Conservation (phyloP, 2,329 filamentous ascomycete species). For the Karstenula rhodostoma region DNA sequence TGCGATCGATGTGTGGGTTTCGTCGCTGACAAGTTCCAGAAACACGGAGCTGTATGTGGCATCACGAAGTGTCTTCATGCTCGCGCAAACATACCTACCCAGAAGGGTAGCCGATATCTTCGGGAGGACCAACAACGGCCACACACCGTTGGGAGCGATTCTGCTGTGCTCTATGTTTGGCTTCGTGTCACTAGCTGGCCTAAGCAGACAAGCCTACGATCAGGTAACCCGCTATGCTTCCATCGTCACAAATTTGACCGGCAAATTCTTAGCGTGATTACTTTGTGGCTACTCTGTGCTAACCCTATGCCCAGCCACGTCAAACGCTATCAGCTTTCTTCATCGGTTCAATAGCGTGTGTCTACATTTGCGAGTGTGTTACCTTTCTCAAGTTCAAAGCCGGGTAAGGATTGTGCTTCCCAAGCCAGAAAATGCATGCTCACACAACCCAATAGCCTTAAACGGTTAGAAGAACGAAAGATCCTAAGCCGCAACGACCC, state of each 20-base stretch:
- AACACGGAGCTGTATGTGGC: slow-evolving; percentile 43
- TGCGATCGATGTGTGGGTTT: neutral
- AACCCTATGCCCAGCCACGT: slow-evolving; percentile 26
- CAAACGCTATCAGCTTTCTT: slow-evolving; percentile 38
- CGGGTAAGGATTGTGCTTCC: slow-evolving; percentile 24
- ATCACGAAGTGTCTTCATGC: slow-evolving; percentile 40
- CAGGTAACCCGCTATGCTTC: slow-evolving; percentile 24
- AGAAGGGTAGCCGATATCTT: slow-evolving; percentile 28
- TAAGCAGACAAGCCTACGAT: slow-evolving; percentile 28
- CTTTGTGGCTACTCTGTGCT: neutral
- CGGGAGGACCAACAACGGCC: slow-evolving; percentile 41
- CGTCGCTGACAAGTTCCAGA: slow-evolving; percentile 19
- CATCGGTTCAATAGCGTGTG: slow-evolving; percentile 34
- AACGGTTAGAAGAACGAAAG: slow-evolving; percentile 22
- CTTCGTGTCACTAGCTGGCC: slow-evolving; percentile 37
- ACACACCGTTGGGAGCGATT: slow-evolving; percentile 41
- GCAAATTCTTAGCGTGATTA: neutral
- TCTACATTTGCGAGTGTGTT: slow-evolving; percentile 39
- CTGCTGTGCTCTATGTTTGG: slow-evolving; percentile 37
- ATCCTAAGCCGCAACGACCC: slow-evolving; percentile 34
- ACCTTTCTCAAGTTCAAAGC: slow-evolving; percentile 42
- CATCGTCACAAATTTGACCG: neutral
- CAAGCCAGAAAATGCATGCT: neutral
- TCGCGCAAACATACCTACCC: slow-evolving; percentile 34
- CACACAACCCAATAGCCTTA: slow-evolving; percentile 16